Evolutionary conservation across 2,329 filamentous ascomycete species (phyloP), one percentile per base, ranked within the genome.

Genomic region (Alternaria panax): DNA sequence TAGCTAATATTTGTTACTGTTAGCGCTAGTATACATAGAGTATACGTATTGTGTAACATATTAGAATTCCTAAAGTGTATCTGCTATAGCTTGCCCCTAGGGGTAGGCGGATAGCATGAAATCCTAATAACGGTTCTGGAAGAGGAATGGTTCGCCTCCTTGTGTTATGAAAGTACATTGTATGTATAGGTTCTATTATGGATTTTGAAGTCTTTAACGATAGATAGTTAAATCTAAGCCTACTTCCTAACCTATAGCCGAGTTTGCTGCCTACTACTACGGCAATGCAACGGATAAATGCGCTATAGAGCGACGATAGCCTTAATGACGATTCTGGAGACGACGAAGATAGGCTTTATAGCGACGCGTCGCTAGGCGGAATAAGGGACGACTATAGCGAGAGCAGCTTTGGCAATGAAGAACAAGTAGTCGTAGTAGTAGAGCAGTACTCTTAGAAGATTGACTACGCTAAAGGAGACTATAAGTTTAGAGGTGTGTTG

Each of bases 381-480:
- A 8, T 38, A 9, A 27, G 22, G 40, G 51, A 60, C n/a, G 20
- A 60, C 40, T 16, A 14, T 24, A 46, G 51, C 51, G 12, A 60
- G 16, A 52, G 52, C 22, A 47, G 57, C 38, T 60, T 60, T 46
- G 16, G 57, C 27, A 20, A 60, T 20, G 18, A 56, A 40, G 51
- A 60, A 22, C 48, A 55, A 51, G 51, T 55, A 32, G 41, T 56
- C 25, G 45, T 60, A 38, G 57, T 36, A 46, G 41, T 34, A 20
- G 43, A 59, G 27, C 14, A 51, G 30, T 55, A 59, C 47, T 59
- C 36, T 14, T 59, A 14, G 57, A 59, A 55, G 57, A 59, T 59
- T 51, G 20, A 59, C 41, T 16, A 59, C 36, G 34, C 57, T 38
- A 55, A 50, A 51, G 50, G 50, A 32, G 56, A 59, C 43, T 27